A percentile compares a stretch with the other conserved stretches of the same genome.
Evolutionary conservation across 2,329 filamentous ascomycete genomes (phyloP).

Genomic region (Diaporthe sp.): DNA sequence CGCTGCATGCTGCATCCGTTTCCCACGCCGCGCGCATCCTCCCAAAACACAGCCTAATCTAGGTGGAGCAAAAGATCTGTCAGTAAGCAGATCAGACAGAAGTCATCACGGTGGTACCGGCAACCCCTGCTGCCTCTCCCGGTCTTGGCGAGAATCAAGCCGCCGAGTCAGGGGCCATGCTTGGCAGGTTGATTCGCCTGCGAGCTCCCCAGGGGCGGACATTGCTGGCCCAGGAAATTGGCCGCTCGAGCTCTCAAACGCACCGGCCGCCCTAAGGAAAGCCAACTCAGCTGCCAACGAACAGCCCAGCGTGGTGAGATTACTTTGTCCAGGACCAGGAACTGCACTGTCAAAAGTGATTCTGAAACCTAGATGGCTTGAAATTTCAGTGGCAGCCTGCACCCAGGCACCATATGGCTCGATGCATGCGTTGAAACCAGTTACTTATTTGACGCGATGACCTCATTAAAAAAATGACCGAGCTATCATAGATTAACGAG

Average conservation of each 20-base stretch:
- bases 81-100: constrained; percentile 17
- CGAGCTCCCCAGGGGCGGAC: constrained; percentile 7
- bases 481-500: neutral
- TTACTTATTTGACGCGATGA: neutral
- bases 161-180: constrained; percentile 16
- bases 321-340: neutral
- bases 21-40: neutral
- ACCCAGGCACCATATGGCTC: neutral
- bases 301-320: neutral
- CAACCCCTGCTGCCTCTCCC: neutral
- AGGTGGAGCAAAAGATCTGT: constrained; percentile 17
- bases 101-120: constrained; percentile 15
- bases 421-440: neutral
- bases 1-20: constrained; percentile 18
- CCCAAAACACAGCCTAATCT: constrained; percentile 10
- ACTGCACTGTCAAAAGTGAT: neutral
- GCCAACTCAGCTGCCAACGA: neutral
- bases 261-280: neutral
- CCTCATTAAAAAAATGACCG: neutral
- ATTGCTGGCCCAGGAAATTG: constrained; percentile 24
- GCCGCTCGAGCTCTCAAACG: constrained; percentile 18
- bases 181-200: constrained; percentile 22
- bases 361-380: constrained; percentile 10
- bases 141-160: constrained; percentile 17
- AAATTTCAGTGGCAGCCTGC: neutral